phyloP scores from a whole-genome alignment of 306 rosid genomes.

The Dryas drummondii region DNA sequence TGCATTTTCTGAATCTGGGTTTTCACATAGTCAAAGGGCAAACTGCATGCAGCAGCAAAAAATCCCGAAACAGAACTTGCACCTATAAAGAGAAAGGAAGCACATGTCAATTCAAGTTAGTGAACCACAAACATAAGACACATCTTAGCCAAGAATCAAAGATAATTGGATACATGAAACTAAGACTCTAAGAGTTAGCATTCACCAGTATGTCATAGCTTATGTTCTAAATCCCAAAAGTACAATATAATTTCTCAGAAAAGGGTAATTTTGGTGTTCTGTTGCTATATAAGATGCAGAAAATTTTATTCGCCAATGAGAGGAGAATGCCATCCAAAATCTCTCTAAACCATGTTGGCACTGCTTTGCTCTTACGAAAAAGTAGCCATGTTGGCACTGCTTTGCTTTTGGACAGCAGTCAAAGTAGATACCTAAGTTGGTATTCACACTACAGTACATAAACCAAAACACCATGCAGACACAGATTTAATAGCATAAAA shows the following conservation, averaged over 20 bases:
- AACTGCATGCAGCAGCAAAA: slow-evolving; percentile 92
- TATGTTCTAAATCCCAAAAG: neutral
- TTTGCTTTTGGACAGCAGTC: no score
- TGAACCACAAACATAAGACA: slow-evolving; percentile 5
- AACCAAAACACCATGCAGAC: neutral
- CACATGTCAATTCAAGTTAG: neutral
- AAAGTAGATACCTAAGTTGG: no score
- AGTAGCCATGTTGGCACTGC: no score
- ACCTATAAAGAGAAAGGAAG: slow-evolving; percentile 40
- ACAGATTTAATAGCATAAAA: neutral
- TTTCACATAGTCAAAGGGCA: slow-evolving; percentile 94
- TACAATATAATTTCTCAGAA: neutral
- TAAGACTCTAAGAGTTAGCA: neutral
- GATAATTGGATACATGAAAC: neutral
- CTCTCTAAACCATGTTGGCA: no score
- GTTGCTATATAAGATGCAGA: neutral
- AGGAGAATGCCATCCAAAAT: neutral
- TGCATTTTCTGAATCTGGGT: slow-evolving; percentile 99
- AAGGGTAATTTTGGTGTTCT: neutral
- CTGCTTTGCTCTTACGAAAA: no score
- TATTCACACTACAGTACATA: no score
- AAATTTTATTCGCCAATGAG: neutral
- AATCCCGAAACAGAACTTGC: slow-evolving; percentile 93
- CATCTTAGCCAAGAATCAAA: neutral
- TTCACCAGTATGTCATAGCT: neutral